A percentile compares a stretch with the other conserved stretches of the same genome.
Evolutionary conservation across 441 rosid genomes (phyloP).

Genomic region (Adansonia gregorii): DNA sequence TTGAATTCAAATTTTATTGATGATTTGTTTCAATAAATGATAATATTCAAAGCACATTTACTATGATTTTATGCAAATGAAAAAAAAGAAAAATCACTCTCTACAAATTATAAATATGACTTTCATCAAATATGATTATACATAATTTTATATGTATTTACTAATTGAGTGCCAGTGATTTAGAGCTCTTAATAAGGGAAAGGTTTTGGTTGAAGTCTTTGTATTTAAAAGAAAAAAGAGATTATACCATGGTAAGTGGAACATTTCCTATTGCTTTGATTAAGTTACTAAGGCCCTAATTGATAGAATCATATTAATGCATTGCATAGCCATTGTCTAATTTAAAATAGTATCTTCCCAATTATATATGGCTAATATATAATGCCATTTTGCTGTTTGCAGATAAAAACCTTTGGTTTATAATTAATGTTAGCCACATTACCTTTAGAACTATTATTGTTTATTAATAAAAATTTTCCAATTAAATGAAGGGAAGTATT

Average conservation of each 20-base stretch:
- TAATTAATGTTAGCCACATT: constrained; percentile 1
- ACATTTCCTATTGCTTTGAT: neutral
- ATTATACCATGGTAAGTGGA: neutral
- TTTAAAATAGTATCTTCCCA: neutral
- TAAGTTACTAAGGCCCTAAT: neutral
- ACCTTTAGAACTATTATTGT: neutral
- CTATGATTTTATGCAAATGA: too few relatives aligned
- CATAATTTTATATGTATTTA: too few relatives aligned
- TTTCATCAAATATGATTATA: too few relatives aligned
- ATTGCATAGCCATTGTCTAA: neutral
- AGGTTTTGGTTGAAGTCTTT: too few relatives aligned
- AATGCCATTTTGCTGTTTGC: neutral
- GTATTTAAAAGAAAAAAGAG: too few relatives aligned
- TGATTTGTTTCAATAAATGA: too few relatives aligned
- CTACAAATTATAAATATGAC: too few relatives aligned
- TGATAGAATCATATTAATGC: neutral
- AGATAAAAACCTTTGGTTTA: neutral
- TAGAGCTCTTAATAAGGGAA: too few relatives aligned
- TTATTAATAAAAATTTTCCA: neutral
- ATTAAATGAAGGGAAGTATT: neutral
- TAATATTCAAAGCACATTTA: too few relatives aligned
- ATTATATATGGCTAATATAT: neutral
- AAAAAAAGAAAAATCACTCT: too few relatives aligned
- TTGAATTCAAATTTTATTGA: too few relatives aligned
- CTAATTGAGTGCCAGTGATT: too few relatives aligned